phyloP scores from a whole-genome alignment of 176 grass and related monocot species.

The Cenchrus fungigraminus region DNA sequence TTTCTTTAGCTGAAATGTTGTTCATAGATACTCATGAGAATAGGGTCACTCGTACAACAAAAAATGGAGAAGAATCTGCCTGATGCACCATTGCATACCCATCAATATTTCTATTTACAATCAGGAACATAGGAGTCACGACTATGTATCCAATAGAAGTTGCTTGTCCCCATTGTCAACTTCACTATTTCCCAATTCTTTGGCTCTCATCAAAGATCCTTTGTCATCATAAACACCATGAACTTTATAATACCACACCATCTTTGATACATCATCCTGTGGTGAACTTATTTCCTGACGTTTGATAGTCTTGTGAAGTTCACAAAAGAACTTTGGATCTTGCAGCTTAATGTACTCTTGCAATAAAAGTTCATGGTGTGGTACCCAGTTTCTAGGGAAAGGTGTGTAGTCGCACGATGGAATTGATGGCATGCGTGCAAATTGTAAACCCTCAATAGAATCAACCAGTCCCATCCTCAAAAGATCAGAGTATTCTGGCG shows the following conservation, averaged over 20 bases:
- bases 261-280: constrained; percentile 72
- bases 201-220: constrained; percentile 34
- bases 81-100: constrained; percentile 1
- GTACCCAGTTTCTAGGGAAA: constrained; percentile 87
- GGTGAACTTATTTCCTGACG: constrained; percentile 69
- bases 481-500: constrained; percentile 94
- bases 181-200: constrained; percentile 24
- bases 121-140: constrained; percentile 18
- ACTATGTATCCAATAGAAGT: constrained; percentile 62
- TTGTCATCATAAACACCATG: constrained; percentile 75
- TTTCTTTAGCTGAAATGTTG: constrained; percentile 11
- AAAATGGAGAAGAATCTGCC: constrained; percentile 22
- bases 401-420: constrained; percentile 94
- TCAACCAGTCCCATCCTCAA: constrained; percentile 93
- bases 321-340: constrained; percentile 87
- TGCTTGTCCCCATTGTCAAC: constrained; percentile 27
- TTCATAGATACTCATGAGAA: constrained; percentile 3
- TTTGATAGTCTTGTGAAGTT: constrained; percentile 79
- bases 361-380: constrained; percentile 78
- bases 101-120: constrained; percentile 29
- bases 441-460: constrained; percentile 91
- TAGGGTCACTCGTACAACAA: constrained; percentile 37
- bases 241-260: constrained; percentile 93
- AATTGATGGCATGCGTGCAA: constrained; percentile 82
- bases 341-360: constrained; percentile 89